Conservation (phyloP, 768 basidiomycete genomes). For the Postia placenta region DNA sequence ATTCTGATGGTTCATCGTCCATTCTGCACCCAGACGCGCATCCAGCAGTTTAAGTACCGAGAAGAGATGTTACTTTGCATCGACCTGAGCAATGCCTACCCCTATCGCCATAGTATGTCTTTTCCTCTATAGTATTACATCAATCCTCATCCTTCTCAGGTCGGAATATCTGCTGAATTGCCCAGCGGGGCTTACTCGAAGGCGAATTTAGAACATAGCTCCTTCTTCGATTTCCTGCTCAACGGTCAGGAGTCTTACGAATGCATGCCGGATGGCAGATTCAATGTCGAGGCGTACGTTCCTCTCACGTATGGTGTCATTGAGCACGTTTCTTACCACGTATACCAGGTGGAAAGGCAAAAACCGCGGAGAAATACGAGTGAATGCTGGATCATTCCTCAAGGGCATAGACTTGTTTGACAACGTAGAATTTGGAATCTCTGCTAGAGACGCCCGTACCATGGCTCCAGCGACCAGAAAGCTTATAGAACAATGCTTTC, state of each 20-base stretch:
- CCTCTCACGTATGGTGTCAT: neutral
- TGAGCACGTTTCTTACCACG: neutral
- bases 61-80: no score
- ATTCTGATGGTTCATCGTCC: no score
- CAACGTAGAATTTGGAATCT: conserved; percentile 34
- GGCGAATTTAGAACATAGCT: conserved; percentile 27
- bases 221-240: conserved; percentile 34
- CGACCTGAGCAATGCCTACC: no score
- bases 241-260: conserved; percentile 26
- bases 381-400: conserved; percentile 30
- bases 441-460: conserved; percentile 27
- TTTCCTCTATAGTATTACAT: no score
- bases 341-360: neutral
- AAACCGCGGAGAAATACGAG: neutral
- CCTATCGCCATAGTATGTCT: no score
- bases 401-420: conserved; percentile 33
- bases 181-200: conserved; percentile 25
- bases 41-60: no score
- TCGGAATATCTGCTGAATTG: conserved; percentile 34
- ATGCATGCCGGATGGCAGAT: conserved; percentile 24
- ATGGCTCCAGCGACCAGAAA: conserved; percentile 32
- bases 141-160: conserved; percentile 12
- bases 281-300: conserved; percentile 29
- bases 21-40: no score
- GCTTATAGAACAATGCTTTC: conserved; percentile 32